Conservation (phyloP, 768 basidiomycete genomes). For the Mycena polygramma region DNA sequence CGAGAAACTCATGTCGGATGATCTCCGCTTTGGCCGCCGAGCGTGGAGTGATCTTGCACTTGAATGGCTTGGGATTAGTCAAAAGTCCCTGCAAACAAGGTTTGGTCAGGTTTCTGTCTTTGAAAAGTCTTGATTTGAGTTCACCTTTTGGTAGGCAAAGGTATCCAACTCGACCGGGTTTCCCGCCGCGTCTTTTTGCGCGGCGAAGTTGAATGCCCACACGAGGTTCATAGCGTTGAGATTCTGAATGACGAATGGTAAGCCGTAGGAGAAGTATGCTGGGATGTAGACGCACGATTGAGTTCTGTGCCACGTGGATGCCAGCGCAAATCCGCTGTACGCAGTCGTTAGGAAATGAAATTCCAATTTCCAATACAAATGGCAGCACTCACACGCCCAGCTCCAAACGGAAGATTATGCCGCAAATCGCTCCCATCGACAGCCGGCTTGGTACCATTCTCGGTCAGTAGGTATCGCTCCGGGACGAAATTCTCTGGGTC, state of each 20-base stretch:
- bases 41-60: constrained; percentile 41
- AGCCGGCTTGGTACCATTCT: constrained; percentile 26
- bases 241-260: constrained; percentile 11
- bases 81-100: constrained; percentile 30
- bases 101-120: neutral
- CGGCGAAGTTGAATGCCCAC: constrained; percentile 47
- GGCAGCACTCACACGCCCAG: constrained; percentile 16
- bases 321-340: constrained; percentile 27
- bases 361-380: no score
- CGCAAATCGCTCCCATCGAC: constrained; percentile 16
- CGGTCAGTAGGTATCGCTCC: constrained; percentile 23
- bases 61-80: constrained; percentile 35
- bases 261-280: neutral
- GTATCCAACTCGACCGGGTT: constrained; percentile 31
- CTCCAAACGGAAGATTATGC: constrained; percentile 11
- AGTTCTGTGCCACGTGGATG: constrained; percentile 25
- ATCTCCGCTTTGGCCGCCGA: constrained; percentile 29
- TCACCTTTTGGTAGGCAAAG: constrained; percentile 35
- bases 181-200: constrained; percentile 15
- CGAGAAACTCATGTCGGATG: constrained; percentile 32
- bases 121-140: neutral
- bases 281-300: neutral
- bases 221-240: constrained; percentile 46
- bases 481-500: constrained; percentile 27
- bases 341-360: no score